These are phyloP conservation scores for Floccularia luteovirens DNA, from an alignment of 768 basidiomycete species.

Conservation along the genomic window DNA sequence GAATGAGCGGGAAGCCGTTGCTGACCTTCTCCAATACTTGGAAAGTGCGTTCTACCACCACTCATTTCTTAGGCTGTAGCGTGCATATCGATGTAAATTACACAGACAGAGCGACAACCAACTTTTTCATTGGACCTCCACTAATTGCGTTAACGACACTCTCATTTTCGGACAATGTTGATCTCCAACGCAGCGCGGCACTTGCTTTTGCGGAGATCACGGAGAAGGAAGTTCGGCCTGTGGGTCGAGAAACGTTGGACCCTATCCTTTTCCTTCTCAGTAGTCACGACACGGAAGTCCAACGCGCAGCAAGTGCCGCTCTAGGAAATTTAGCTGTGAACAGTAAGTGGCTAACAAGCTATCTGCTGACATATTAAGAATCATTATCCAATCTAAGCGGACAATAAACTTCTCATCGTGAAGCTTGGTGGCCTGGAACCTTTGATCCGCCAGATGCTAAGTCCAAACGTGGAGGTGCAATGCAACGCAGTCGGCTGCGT, in stretches of 20 bases:
- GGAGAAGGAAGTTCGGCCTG: constrained; percentile 97
- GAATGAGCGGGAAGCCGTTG: constrained; percentile 96
- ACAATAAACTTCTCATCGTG: constrained; percentile 98
- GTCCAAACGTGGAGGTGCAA: constrained; percentile 97
- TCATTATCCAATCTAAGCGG: constrained; percentile 55
- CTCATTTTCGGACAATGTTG: constrained; percentile 98
- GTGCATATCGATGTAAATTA: constrained; percentile 5
- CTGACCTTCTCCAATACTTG: constrained; percentile 93
- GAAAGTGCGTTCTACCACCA: constrained; percentile 63
- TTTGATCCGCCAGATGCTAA: constrained; percentile 97
- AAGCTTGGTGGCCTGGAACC: constrained; percentile 97
- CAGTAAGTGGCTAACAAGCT: constrained; percentile 48
- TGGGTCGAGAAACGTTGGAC: constrained; percentile 94
- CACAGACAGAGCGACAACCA: constrained; percentile 95
- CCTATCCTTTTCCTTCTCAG: constrained; percentile 96
- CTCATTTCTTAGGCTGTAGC: constrained; percentile 1
- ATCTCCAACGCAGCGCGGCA: constrained; percentile 95
- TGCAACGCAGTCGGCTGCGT: constrained; percentile 99
- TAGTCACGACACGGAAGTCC: constrained; percentile 97
- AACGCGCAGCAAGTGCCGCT: constrained; percentile 95
- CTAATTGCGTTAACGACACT: constrained; percentile 92
- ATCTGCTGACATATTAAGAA: constrained; percentile 6
- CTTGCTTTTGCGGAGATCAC: constrained; percentile 99
- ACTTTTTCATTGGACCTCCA: constrained; percentile 94
- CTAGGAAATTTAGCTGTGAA: constrained; percentile 97